A percentile compares a stretch with the other conserved stretches of the same genome.
Evolutionary conservation across 2,329 filamentous ascomycete genomes (phyloP).

Genomic region (Apiospora saccharicola): DNA sequence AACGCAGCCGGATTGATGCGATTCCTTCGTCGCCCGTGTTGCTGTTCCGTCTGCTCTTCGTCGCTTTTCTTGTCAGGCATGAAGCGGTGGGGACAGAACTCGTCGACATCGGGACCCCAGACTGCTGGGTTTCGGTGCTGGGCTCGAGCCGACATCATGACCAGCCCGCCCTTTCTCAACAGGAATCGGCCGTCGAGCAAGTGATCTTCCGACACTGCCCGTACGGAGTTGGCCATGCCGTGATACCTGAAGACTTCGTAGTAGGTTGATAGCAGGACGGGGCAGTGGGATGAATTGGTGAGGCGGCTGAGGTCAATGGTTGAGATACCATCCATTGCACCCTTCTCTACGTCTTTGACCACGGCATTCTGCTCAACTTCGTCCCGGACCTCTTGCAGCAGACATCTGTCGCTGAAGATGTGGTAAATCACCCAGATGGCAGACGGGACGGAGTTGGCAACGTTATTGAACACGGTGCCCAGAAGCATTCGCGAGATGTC

Average conservation of each 20-base stretch:
- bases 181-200: neutral
- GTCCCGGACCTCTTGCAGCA: neutral
- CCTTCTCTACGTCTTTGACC: no score
- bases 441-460: no score
- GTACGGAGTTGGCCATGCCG: neutral
- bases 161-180: neutral
- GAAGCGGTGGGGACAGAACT: neutral
- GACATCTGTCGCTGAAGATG: neutral
- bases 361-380: neutral
- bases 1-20: neutral
- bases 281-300: neutral
- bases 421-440: no score
- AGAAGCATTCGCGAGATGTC: no score
- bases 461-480: no score
- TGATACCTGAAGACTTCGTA: neutral
- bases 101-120: neutral
- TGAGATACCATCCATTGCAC: no score
- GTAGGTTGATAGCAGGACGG: neutral
- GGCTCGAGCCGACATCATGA: neutral
- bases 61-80: no score
- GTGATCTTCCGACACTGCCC: neutral
- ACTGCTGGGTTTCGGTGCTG: neutral
- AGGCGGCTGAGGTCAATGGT: neutral
- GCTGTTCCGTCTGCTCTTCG: no score
- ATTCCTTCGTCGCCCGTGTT: no score